Base-by-base conservation (phyloP, 164 flowering plant species). In the Akebia trifoliata region DNA sequence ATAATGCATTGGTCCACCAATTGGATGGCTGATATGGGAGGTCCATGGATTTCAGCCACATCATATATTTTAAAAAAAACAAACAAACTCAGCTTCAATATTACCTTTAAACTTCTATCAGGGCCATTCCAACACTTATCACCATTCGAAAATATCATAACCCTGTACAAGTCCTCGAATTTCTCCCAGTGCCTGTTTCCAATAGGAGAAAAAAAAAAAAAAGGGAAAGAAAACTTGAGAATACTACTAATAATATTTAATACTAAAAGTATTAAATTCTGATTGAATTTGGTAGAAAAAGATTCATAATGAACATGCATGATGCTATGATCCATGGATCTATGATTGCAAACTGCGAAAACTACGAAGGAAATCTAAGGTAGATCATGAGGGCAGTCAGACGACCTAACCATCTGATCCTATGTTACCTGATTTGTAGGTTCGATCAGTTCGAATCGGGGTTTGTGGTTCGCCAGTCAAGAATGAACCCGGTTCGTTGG, bases 91-190 rank as follows among this genome's bases (percentile, higher is more conserved):
- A 43, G 47, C 47, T 43, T 43, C 25, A 47, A 26, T 20, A 30
- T 26, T 76, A 93, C 99, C 96, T 81, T 93, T 62, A 93, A 50
- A 68, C 95, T 93, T 80, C 99, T 84, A 62, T 86, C 93, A 50
- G 97, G 99, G 6, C 99, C 99, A 73, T 87, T 93, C 99, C 99
- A 93, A 75, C 99, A 93, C 57, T 55, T 82, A 51, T 90, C 96
- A 12, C 99, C 99, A 74, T 74, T 72, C 60, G 87, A 74, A 63
- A 90, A 93, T 34, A 69, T 43, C 95, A 93, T 84, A 53, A 52
- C 49, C 60, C 66, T 69, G 70, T 84, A 87, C 0, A 89, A 81
- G 22, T 90, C 87, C 62, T 84, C 97, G 60, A 90, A 87, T 69
- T 93, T 93, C 25, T 90, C 96, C 97, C 97, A 93, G 12, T 55